Conservation (phyloP, 345 rosid species). For the Boechera retrofracta region DNA sequence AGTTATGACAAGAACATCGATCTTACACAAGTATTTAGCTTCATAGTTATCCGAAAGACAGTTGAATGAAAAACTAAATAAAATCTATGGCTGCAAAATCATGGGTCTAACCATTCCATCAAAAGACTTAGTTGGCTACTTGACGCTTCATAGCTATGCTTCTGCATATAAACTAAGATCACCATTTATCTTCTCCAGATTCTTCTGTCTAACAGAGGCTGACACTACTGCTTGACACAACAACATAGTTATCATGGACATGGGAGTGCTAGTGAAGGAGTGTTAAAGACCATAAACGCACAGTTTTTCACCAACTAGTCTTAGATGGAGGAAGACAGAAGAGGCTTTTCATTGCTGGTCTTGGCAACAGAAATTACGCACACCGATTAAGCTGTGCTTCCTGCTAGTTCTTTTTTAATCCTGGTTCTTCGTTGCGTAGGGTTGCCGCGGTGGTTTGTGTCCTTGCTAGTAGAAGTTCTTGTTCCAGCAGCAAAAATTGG, state of each 20-base stretch:
- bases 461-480: slow-evolving; percentile 46
- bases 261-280: slow-evolving; percentile 12
- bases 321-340: slow-evolving; percentile 30
- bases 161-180: slow-evolving; percentile 29
- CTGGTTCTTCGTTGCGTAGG: slow-evolving; percentile 47
- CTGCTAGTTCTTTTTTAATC: slow-evolving; percentile 59
- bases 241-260: slow-evolving; percentile 16
- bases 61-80: background rate
- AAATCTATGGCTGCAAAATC: slow-evolving; percentile 43
- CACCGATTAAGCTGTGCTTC: slow-evolving; percentile 53
- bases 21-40: slow-evolving; percentile 30
- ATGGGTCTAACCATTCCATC: slow-evolving; percentile 32
- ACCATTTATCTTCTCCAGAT: slow-evolving; percentile 6
- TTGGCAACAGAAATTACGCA: slow-evolving; percentile 10
- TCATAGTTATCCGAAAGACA: slow-evolving; percentile 1
- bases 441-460: slow-evolving; percentile 38
- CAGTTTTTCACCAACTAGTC: slow-evolving; percentile 31
- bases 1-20: slow-evolving; percentile 5
- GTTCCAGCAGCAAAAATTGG: slow-evolving; percentile 52
- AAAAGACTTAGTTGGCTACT: slow-evolving; percentile 24
- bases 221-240: slow-evolving; percentile 30
- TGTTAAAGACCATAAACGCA: slow-evolving; percentile 19
- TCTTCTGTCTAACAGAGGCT: slow-evolving; percentile 28
- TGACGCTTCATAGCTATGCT: slow-evolving; percentile 16
- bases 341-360: slow-evolving; percentile 24